A percentile compares a stretch with the other conserved stretches of the same genome.
These are phyloP conservation scores for Tephrocybe sp. DNA, from an alignment of 768 basidiomycete species.

Conservation along the genomic window DNA sequence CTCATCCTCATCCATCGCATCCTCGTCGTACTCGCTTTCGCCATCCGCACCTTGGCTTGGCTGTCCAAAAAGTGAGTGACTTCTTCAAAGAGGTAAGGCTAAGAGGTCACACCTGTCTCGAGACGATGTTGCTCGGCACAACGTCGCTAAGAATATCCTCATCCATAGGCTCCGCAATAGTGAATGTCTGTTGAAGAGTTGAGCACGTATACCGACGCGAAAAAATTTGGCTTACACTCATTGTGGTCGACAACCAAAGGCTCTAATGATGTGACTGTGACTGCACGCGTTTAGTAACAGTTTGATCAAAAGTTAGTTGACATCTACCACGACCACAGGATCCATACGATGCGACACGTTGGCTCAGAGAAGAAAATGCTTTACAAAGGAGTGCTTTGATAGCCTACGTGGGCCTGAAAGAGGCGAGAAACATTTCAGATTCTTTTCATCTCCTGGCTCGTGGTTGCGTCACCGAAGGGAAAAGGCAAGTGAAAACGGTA, in stretches of 20 bases:
- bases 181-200: slow-evolving; percentile 32
- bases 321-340: no score
- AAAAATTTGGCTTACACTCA: slow-evolving; percentile 22
- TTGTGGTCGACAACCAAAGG: slow-evolving; percentile 15
- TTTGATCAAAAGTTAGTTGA: no score
- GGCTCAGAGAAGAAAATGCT: no score
- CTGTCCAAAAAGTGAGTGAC: slow-evolving; percentile 27
- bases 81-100: background rate
- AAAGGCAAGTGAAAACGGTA: no score
- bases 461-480: no score
- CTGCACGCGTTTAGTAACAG: slow-evolving; percentile 18
- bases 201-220: background rate
- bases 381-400: no score
- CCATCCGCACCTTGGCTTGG: slow-evolving; percentile 71
- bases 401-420: no score
- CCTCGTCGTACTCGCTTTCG: slow-evolving; percentile 73
- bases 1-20: slow-evolving; percentile 61
- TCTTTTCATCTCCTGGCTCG: no score
- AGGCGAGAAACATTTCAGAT: no score
- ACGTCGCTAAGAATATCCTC: slow-evolving; percentile 91
- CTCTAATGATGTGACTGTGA: slow-evolving; percentile 19
- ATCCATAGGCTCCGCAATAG: slow-evolving; percentile 40
- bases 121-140: slow-evolving; percentile 88
- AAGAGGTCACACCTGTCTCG: slow-evolving; percentile 65
- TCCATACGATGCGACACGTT: no score